Evolutionary conservation across 2,329 filamentous ascomycete genomes (phyloP).

Genomic region (Monilinia aucupariae): DNA sequence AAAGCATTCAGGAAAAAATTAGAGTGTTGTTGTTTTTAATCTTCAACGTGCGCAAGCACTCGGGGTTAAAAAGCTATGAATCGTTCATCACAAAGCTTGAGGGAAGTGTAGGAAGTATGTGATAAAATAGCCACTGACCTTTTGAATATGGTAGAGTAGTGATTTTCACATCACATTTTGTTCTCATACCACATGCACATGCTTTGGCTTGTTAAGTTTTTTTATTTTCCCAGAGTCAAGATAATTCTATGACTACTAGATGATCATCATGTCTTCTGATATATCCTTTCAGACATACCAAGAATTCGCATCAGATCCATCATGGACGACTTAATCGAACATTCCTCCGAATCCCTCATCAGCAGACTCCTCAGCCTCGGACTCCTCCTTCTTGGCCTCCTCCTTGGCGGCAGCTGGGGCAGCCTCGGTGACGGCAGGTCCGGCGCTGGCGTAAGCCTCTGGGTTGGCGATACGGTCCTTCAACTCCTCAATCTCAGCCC

Average conservation of each 20-base stretch:
- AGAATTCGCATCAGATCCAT: slow-evolving; percentile 27
- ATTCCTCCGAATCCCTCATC: slow-evolving; percentile 69
- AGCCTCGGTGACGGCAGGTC: slow-evolving; percentile 59
- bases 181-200: slow-evolving; percentile 13
- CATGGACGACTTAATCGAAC: slow-evolving; percentile 52
- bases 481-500: slow-evolving; percentile 93
- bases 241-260: slow-evolving; percentile 26
- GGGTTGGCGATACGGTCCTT: slow-evolving; percentile 99
- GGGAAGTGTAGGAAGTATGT: slow-evolving; percentile 1
- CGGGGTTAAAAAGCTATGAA: slow-evolving; percentile 40
- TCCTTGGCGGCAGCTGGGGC: slow-evolving; percentile 46
- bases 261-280: slow-evolving; percentile 26
- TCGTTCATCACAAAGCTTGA: slow-evolving; percentile 35
- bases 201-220: slow-evolving; percentile 21
- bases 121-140: slow-evolving; percentile 28
- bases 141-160: slow-evolving; percentile 12
- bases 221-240: slow-evolving; percentile 27
- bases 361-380: slow-evolving; percentile 60
- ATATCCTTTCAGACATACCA: slow-evolving; percentile 18
- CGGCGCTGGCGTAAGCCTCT: slow-evolving; percentile 84
- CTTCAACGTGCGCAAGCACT: slow-evolving; percentile 36
- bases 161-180: slow-evolving; percentile 16
- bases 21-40: slow-evolving; percentile 39
- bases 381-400: slow-evolving; percentile 56
- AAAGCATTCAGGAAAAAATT: slow-evolving; percentile 39